These are phyloP conservation scores for Aspergillus amoenus DNA, from an alignment of 2,329 filamentous ascomycete species.

Conservation along the genomic window DNA sequence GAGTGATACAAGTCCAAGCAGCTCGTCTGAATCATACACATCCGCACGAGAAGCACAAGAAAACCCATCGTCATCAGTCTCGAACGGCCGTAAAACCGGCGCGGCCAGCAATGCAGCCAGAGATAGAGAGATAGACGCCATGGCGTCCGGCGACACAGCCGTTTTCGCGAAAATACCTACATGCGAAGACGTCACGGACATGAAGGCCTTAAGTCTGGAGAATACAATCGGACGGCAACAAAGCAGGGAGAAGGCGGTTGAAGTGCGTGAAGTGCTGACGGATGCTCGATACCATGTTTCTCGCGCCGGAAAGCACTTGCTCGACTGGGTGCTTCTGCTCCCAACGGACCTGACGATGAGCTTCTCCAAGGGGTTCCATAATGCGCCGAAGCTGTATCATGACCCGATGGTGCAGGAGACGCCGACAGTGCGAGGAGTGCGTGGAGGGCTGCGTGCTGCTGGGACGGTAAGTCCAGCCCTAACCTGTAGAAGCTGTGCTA, in stretches of 20 bases:
- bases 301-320: slow-evolving; percentile 69
- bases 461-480: slow-evolving; percentile 54
- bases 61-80: not conserved
- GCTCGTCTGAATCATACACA: not conserved
- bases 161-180: not conserved
- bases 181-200: not conserved
- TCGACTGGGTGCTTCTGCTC: slow-evolving; percentile 71
- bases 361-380: slow-evolving; percentile 82
- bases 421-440: slow-evolving; percentile 75
- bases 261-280: slow-evolving; percentile 29
- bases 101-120: not conserved
- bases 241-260: not conserved
- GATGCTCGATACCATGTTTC: slow-evolving; percentile 66
- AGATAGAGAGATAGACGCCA: not conserved
- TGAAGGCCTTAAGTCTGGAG: slow-evolving; percentile 11
- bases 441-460: slow-evolving; percentile 74
- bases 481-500: not conserved
- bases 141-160: not conserved
- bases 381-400: slow-evolving; percentile 80
- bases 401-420: slow-evolving; percentile 77
- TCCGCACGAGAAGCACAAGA: not conserved
- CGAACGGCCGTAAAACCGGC: not conserved
- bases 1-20: not conserved
- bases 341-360: slow-evolving; percentile 84
- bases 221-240: slow-evolving; percentile 10